Conservation (phyloP, 208 protist genomes). For the Leishmania turanica region DNA sequence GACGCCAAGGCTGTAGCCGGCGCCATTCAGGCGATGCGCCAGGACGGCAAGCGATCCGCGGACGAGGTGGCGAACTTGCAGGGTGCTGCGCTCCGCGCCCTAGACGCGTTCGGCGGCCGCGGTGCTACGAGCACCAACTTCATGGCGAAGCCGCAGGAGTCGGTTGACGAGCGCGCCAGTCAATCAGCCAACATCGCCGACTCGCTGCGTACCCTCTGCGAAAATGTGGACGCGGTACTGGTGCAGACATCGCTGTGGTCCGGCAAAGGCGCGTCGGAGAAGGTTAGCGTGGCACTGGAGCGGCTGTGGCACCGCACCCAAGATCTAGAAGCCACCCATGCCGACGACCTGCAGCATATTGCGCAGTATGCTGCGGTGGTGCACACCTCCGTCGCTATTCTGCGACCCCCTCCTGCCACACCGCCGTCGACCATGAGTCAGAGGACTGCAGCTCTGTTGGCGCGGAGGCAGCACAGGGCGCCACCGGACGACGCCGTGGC, state of each 20-base stretch:
- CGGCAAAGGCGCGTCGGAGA: conserved; percentile 25
- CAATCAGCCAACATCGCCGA: conserved; percentile 23
- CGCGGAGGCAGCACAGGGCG: conserved; percentile 5
- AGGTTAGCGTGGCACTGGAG: conserved; percentile 52
- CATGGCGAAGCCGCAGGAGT: conserved; percentile 25
- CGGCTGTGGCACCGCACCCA: conserved; percentile 32
- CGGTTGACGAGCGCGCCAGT: conserved; percentile 9
- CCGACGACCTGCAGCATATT: conserved; percentile 14
- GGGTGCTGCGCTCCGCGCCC: conserved; percentile 39
- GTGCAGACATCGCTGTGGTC: conserved; percentile 53
- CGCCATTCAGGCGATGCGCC: conserved; percentile 5
- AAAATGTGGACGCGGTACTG: conserved; percentile 49
- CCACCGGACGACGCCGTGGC: conserved; percentile 1
- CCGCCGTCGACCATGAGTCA: conserved; percentile 1
- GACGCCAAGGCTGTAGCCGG: conserved; percentile 19
- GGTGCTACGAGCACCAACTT: conserved; percentile 11
- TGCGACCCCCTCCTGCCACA: conserved; percentile 5
- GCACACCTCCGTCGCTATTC: conserved; percentile 6
- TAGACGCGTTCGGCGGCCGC: conserved; percentile 44
- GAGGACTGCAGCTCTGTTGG: background rate
- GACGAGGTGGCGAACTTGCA: conserved; percentile 43
- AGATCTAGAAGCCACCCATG: conserved; percentile 20
- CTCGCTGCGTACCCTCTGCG: conserved; percentile 38
- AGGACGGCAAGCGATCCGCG: conserved; percentile 1
- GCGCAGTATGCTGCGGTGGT: conserved; percentile 25